Conservation (phyloP, 2,329 filamentous ascomycete species). For the Diaporthe sp. region DNA sequence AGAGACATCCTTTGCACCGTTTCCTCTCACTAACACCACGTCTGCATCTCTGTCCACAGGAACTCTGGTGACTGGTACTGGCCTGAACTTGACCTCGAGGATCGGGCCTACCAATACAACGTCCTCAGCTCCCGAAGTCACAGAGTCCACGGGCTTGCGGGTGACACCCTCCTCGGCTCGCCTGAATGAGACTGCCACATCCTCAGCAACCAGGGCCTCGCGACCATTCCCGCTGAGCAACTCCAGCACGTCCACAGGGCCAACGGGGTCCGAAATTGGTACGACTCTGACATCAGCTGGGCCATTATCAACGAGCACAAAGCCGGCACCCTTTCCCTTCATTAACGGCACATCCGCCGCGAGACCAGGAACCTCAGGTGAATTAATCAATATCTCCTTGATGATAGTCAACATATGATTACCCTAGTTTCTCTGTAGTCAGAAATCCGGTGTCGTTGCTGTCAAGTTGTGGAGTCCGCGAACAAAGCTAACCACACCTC, state of each 20-base stretch:
- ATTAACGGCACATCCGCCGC: constrained; percentile 1
- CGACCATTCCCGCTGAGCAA: constrained; percentile 16
- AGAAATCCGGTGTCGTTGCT: not conserved
- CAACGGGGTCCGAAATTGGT: not conserved
- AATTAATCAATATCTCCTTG: not conserved
- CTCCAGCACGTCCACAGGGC: not conserved
- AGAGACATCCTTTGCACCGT: not conserved
- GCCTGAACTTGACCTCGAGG: not conserved
- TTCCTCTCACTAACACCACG: constrained; percentile 6
- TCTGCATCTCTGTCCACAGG: not conserved
- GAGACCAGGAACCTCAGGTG: not conserved
- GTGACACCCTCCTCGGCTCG: not conserved
- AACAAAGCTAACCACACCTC: not conserved
- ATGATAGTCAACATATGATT: not conserved
- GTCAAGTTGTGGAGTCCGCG: not conserved
- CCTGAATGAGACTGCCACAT: not conserved
- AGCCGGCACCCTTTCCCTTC: not conserved
- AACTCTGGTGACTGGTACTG: not conserved
- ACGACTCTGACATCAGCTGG: constrained; percentile 8
- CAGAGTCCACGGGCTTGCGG: not conserved
- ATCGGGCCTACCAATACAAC: not conserved
- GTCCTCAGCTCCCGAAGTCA: not conserved
- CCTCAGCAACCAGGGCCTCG: not conserved
- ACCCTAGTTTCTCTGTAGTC: not conserved
- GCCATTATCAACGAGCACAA: not conserved